Evolutionary conservation across 2,329 filamentous ascomycete genomes (phyloP).

Genomic region (Sporothrix protearum): DNA sequence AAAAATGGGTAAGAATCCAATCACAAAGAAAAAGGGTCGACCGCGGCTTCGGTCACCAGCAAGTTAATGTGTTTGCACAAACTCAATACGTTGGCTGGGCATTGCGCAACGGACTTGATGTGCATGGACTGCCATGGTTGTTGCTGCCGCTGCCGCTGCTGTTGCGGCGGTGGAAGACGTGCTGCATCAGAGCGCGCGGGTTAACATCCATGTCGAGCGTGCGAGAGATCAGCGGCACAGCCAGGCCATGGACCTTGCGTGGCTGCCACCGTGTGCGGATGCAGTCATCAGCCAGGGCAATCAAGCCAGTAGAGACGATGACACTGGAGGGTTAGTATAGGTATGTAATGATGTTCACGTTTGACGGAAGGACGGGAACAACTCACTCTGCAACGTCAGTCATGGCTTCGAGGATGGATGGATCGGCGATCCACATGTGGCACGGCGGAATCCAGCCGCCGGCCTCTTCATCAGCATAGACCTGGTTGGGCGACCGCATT

Average conservation of each 20-base stretch:
- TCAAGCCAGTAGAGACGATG: slow-evolving; percentile 83
- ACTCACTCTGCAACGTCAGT: slow-evolving; percentile 83
- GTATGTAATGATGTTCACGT: too few relatives aligned
- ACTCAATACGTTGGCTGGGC: slow-evolving; percentile 29
- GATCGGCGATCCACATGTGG: slow-evolving; percentile 84
- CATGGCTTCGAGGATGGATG: slow-evolving; percentile 61
- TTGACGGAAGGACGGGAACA: too few relatives aligned
- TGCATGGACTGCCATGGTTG: slow-evolving; percentile 14
- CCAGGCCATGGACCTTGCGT: slow-evolving; percentile 43
- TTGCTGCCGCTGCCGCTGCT: slow-evolving; percentile 29
- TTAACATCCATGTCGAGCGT: slow-evolving; percentile 37
- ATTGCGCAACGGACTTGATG: slow-evolving; percentile 30
- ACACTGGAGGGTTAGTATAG: slow-evolving; percentile 54
- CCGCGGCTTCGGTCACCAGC: background rate
- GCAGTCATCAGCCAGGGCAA: slow-evolving; percentile 84
- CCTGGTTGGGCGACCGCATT: slow-evolving; percentile 66
- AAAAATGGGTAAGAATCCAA: too few relatives aligned
- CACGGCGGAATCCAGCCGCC: slow-evolving; percentile 90
- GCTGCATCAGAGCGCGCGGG: slow-evolving; percentile 38
- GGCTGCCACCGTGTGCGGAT: slow-evolving; percentile 73
- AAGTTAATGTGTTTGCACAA: background rate
- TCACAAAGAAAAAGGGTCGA: background rate
- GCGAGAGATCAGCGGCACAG: slow-evolving; percentile 37
- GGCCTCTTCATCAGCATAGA: slow-evolving; percentile 66
- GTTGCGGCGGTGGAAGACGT: slow-evolving; percentile 36